Evolutionary conservation across 371 early-diverging fungal species (phyloP).

Genomic region (Rhizopus sp.): DNA sequence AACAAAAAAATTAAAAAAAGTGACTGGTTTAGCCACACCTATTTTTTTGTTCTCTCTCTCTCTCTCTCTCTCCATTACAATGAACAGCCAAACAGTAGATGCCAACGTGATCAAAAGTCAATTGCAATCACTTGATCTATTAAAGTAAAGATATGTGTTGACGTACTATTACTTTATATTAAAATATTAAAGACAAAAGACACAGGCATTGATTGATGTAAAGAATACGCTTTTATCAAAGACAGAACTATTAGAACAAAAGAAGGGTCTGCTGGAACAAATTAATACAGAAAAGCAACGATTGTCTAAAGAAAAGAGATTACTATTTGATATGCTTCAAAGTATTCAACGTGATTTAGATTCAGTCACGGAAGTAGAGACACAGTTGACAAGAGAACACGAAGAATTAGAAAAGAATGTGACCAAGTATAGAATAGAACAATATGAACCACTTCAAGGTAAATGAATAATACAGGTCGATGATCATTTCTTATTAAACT

Average conservation of each 20-base stretch:
- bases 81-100: conserved; percentile 8
- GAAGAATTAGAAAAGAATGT: conserved; percentile 36
- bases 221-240: conserved; percentile 40
- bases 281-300: conserved; percentile 38
- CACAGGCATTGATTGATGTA: conserved; percentile 37
- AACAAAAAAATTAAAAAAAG: neutral
- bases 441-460: conserved; percentile 54
- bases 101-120: conserved; percentile 12
- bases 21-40: neutral
- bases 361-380: conserved; percentile 36
- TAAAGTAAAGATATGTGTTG: conserved; percentile 13
- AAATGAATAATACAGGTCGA: conserved; percentile 2
- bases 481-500: neutral
- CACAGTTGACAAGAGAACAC: conserved; percentile 33
- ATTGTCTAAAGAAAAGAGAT: conserved; percentile 37
- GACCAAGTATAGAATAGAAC: conserved; percentile 23
- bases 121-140: conserved; percentile 16
- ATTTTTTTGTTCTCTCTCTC: conserved; percentile 7
- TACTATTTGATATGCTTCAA: conserved; percentile 45
- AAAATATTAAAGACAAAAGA: conserved; percentile 25
- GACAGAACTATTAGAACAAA: conserved; percentile 38
- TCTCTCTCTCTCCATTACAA: neutral
- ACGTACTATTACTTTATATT: neutral
- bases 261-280: conserved; percentile 42
- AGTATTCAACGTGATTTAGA: conserved; percentile 46